Evolutionary conservation across 805 yeast genomes (phyloP), one percentile per base, ranked within the genome.

Genomic region (Starmerella scarabaei): DNA sequence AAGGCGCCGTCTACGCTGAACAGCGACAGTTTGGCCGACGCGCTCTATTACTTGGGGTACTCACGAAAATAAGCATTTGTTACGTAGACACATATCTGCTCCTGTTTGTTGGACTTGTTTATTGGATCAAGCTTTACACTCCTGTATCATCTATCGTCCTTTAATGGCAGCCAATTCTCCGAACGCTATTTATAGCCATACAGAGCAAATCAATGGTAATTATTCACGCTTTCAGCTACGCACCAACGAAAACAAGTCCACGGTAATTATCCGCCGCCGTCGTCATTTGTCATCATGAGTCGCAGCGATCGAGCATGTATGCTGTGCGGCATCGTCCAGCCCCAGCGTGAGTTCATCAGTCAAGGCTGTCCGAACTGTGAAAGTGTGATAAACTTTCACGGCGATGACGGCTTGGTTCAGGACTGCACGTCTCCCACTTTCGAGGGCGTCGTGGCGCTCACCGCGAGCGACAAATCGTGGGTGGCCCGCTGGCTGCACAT

Each of bases 301-400:
- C 26, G 26, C 63, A 69, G 79, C 8, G 93, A 85, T 48, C 75
- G 98, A 67, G 97, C 97, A 6, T 88, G 98, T 56, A 82, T 88
- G 95, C 72, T 91, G 43, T 88, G 98, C 62, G 97, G 96, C 3
- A 71, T 88, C 40, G 82, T 88, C 40, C 93, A 83, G 55, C 75
- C 94, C 4, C 72, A 80, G 41, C 47, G 64, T 70, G 71, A 69
- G 53, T 91, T 91, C 58, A 73, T 80, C 36, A 77, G 76, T 42
- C 74, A 74, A 16, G 97, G 97, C 5, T 88, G 98, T 61, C 97
- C 98, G 12, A 88, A 88, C 67, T 88, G 98, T 64, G 97, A 84
- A 54, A 76, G 86, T 38, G 74, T 88, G 21, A 69, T 88, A 53
- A 85, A 80, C 50, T 75, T 71, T 53, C 71, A 69, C 35, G 79